These are phyloP conservation scores for Protea cynaroides DNA, from an alignment of 164 flowering plant species.

Conservation along the genomic window DNA sequence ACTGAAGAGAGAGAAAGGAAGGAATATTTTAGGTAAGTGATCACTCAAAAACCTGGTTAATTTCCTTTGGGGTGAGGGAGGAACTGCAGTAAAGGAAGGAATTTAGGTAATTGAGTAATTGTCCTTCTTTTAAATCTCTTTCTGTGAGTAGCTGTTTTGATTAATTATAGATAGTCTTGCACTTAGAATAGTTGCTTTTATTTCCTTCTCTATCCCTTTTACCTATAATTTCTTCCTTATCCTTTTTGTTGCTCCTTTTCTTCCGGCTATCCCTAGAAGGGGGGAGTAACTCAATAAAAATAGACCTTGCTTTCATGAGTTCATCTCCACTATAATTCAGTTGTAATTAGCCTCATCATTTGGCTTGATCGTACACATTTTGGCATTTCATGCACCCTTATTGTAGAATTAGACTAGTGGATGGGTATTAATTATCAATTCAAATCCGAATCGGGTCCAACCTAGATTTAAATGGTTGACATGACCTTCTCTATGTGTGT, in stretches of 20 bases:
- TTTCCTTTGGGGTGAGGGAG: neutral
- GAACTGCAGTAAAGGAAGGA: neutral
- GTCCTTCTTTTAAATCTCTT: slow-evolving; percentile 2
- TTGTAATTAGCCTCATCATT: no score
- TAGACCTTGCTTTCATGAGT: neutral
- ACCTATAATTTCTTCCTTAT: neutral
- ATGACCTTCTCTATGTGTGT: no score
- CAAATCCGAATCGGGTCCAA: neutral
- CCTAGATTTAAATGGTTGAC: neutral
- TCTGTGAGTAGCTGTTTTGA: slow-evolving; percentile 8
- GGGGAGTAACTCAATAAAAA: neutral
- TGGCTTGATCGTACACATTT: neutral
- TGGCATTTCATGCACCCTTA: neutral
- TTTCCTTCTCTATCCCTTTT: neutral
- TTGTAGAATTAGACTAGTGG: no score
- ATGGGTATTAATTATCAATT: neutral
- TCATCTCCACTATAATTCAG: neutral
- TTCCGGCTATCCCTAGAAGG: neutral
- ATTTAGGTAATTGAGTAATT: slow-evolving; percentile 7
- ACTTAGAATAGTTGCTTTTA: neutral
- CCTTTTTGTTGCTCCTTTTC: neutral
- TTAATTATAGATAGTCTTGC: slow-evolving; percentile 1
- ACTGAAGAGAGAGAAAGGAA: neutral
- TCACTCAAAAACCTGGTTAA: slow-evolving; percentile 10
- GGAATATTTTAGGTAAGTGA: slow-evolving; percentile 18